Conservation (phyloP, 192 early-diverging fungal species). For the Pilaira anomala region DNA sequence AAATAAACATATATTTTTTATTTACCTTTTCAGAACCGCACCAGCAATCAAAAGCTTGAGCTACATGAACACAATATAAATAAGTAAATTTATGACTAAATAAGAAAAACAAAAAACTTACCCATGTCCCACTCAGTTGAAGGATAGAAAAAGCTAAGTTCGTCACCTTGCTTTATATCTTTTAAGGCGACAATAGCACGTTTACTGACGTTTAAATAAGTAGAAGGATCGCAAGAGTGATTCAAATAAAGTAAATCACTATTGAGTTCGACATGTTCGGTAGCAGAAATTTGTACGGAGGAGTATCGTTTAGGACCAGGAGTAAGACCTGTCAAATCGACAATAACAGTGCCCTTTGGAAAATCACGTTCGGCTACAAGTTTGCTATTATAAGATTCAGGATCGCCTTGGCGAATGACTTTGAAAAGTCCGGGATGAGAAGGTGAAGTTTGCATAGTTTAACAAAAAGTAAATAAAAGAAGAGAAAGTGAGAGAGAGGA, state of each 20-base stretch:
- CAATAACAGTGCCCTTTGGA: constrained; percentile 41
- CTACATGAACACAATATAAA: not conserved
- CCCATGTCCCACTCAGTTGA: constrained; percentile 56
- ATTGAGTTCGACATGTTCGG: constrained; percentile 53
- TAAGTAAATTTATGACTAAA: not conserved
- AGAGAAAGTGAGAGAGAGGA: not conserved
- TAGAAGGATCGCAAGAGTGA: constrained; percentile 49
- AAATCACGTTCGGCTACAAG: constrained; percentile 39
- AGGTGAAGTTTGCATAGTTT: constrained; percentile 4
- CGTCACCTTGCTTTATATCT: constrained; percentile 43
- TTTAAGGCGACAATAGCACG: constrained; percentile 42
- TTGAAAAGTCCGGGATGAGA: constrained; percentile 45
- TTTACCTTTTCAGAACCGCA: constrained; percentile 39
- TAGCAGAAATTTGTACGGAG: constrained; percentile 43
- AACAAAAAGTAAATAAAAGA: not conserved
- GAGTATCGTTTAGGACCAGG: constrained; percentile 51
- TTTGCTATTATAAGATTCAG: constrained; percentile 42
- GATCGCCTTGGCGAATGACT: constrained; percentile 32
- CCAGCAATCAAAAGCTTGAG: constrained; percentile 51
- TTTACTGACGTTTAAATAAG: constrained; percentile 41
- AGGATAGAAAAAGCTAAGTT: constrained; percentile 50
- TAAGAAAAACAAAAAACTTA: not conserved
- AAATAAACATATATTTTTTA: too few relatives aligned
- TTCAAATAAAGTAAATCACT: constrained; percentile 53
- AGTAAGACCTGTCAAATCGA: constrained; percentile 44